phyloP scores from a whole-genome alignment of 73 alveolate genomes.

The Paramecium pentaurelia region DNA sequence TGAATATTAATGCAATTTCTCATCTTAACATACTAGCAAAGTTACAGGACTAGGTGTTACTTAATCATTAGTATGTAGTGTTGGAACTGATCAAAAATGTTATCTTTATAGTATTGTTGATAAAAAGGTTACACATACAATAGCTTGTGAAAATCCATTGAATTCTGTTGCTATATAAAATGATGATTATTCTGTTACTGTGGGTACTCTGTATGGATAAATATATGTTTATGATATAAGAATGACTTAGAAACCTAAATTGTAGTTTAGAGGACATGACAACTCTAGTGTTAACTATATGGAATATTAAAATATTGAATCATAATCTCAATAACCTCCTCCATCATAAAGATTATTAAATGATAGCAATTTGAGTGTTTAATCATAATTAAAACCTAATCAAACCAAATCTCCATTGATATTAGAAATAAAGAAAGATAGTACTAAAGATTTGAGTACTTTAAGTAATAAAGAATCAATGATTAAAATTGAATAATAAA shows the following conservation, averaged over 20 bases:
- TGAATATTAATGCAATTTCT: neutral
- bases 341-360: neutral
- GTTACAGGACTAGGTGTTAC: neutral
- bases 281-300: constrained; percentile 4
- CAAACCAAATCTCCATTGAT: neutral
- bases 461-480: neutral
- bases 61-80: neutral
- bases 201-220: constrained; percentile 30
- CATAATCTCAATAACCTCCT: neutral
- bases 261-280: constrained; percentile 22
- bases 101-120: neutral
- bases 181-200: constrained; percentile 3
- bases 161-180: neutral
- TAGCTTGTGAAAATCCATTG: neutral
- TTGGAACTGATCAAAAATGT: constrained; percentile 1
- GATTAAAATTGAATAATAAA: neutral
- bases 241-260: constrained; percentile 1
- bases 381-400: neutral
- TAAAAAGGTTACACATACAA: neutral
- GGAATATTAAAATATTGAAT: neutral
- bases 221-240: constrained; percentile 4
- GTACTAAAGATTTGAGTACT: neutral
- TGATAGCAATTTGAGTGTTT: neutral
- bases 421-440: neutral
- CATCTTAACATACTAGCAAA: neutral